Base-by-base conservation (phyloP, 2,329 filamentous ascomycete species). In the Hysterium pulicare region DNA sequence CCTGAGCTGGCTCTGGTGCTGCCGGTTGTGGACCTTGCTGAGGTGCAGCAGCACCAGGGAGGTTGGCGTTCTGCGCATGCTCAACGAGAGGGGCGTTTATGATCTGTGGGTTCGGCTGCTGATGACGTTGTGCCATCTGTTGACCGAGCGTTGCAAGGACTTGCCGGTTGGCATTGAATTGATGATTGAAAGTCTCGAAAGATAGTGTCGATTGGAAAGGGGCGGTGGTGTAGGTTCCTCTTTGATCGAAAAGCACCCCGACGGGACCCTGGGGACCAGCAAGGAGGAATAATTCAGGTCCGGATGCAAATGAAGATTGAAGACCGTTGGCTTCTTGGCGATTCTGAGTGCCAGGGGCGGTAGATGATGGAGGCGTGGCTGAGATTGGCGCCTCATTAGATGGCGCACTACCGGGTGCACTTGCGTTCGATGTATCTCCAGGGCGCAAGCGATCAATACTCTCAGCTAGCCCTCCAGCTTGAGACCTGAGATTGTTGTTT, bases 251-350 rank as follows among this genome's bases (percentile, higher is more conserved):
- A 2, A 68, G 45, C 23, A 68, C 45, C 10, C 61, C 62, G 13
- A 66, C 60, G 0, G 64, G 62, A 6, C 64, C 64, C 32, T 64
- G 60, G 1, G 64, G 62, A 41, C 61, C 62, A 20, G 62, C 64
- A 0, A 68, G 54, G 8, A 67, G 50, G 39, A 66, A 68, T 5
- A 66, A 47, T 38, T 67, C 58, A 20, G 51, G 45, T 6, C 55
- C 56, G 6, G 51, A 44, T 22, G 50, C 44, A n/a, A n/a, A n/a
- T 22, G 58, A 28, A 4, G 56, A 38, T 23, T 50, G 35, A 7
- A 40, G 50, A 3, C 42, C 10, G 8, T 34, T 24, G n/a, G 30
- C 38, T 16, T 45, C 40, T n/a, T 33, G 26, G 7, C 13, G 35
- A 9, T 23, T 42, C 44, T 37, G 38, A 34, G 38, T 43, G 51